A percentile compares a stretch with the other conserved stretches of the same genome.
Evolutionary conservation across 2,329 filamentous ascomycete species (phyloP).

Genomic region (Fusarium hainanense): DNA sequence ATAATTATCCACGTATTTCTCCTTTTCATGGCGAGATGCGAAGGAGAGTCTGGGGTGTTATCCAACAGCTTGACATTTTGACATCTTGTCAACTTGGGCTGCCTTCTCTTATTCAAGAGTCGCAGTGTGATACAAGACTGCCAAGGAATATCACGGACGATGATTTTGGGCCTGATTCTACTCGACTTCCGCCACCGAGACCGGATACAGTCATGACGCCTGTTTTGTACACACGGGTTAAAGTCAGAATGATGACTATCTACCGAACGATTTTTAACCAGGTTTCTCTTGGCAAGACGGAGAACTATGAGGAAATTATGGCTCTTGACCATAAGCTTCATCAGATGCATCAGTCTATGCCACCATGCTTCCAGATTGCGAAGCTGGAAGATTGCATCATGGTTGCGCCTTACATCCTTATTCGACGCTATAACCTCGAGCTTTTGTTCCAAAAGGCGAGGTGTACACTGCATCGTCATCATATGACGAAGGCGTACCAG

Average conservation of each 20-base stretch:
- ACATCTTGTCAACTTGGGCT: constrained; percentile 31
- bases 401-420: constrained; percentile 19
- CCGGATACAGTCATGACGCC: constrained; percentile 11
- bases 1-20: constrained; percentile 11
- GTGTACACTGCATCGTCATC: constrained; percentile 32
- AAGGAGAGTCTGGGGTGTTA: constrained; percentile 26
- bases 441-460: constrained; percentile 26
- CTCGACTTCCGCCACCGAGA: constrained; percentile 20
- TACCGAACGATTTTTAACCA: constrained; percentile 37
- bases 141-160: constrained; percentile 30
- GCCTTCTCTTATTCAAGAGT: constrained; percentile 26
- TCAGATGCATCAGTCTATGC: constrained; percentile 17
- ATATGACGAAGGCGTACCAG: constrained; percentile 31
- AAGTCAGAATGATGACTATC: constrained; percentile 22
- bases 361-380: constrained; percentile 16
- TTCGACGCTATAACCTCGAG: constrained; percentile 32
- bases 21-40: constrained; percentile 38
- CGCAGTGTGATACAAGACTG: constrained; percentile 21
- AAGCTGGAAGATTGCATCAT: constrained; percentile 32
- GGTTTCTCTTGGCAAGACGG: constrained; percentile 19
- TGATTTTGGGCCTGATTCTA: constrained; percentile 21
- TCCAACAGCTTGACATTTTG: constrained; percentile 28
- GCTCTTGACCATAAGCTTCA: constrained; percentile 24
- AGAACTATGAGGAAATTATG: constrained; percentile 37
- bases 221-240: constrained; percentile 24